Percentiles rank a stretch among this genome's conserved stretches.
Conservation (phyloP, 345 rosid species). For the Mallotus nudiflorus region DNA sequence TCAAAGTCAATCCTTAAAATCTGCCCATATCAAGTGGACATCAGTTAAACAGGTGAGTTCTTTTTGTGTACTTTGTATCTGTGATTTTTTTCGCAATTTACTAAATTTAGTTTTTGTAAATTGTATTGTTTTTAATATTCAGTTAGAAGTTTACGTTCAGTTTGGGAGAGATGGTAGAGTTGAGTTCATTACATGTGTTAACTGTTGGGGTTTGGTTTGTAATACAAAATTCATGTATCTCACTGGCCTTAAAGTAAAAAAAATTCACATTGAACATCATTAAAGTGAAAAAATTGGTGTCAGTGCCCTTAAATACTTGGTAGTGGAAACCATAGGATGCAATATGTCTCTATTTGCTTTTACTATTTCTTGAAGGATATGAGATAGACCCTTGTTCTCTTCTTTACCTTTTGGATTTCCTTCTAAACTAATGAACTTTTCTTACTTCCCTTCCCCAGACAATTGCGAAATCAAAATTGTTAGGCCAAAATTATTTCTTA, state of each 20-base stretch:
- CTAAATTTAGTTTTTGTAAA: neutral
- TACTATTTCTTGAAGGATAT: neutral
- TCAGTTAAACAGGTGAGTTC: conserved; percentile 67
- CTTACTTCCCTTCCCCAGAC: no score
- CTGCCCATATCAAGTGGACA: conserved; percentile 95
- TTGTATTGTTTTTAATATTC: neutral
- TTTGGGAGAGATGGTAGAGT: neutral
- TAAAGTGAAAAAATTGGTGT: neutral
- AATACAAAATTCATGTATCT: neutral
- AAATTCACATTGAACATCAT: neutral
- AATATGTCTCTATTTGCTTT: neutral
- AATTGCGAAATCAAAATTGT: no score
- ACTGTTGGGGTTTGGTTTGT: neutral
- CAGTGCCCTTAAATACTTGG: neutral
- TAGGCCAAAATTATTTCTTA: no score
- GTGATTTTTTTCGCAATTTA: neutral
- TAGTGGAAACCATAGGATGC: neutral
- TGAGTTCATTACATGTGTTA: conserved; percentile 1
- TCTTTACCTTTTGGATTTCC: no score
- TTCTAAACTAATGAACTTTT: no score
- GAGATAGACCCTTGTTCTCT: neutral
- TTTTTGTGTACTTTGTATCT: neutral
- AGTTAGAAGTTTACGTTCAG: no score
- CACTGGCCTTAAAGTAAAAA: neutral
- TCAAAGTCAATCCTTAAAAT: conserved; percentile 69